Conservation (phyloP, 2,329 filamentous ascomycete genomes). For the Coleophoma crateriformis region DNA sequence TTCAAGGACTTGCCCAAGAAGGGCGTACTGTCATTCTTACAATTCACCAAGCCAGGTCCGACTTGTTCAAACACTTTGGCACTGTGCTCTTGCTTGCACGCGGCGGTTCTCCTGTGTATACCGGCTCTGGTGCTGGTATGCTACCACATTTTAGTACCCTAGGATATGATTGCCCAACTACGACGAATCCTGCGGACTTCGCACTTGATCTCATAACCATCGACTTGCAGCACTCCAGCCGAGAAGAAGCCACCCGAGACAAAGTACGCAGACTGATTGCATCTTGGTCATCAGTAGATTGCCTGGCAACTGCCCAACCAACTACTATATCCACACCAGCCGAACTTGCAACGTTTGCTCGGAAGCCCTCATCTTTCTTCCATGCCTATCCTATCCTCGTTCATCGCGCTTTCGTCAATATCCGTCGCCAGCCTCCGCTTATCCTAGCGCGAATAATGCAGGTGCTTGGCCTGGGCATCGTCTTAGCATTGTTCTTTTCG, state of each 20-base stretch:
- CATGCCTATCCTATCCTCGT: conserved; percentile 63
- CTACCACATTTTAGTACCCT: conserved; percentile 55
- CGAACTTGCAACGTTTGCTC: conserved; percentile 63
- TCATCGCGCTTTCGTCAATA: conserved; percentile 62
- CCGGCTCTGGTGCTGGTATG: conserved; percentile 59
- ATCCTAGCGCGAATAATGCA: conserved; percentile 63
- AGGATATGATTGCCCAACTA: conserved; percentile 59
- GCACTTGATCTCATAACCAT: conserved; percentile 73
- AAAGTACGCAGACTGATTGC: conserved; percentile 57
- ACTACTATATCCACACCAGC: conserved; percentile 53
- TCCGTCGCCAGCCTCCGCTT: conserved; percentile 59
- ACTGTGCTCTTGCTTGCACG: conserved; percentile 66
- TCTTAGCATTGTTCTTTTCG: conserved; percentile 65
- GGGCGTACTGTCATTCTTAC: conserved; percentile 71
- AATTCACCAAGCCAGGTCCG: conserved; percentile 71
- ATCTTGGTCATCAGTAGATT: conserved; percentile 40
- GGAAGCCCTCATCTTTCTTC: conserved; percentile 54
- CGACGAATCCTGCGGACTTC: conserved; percentile 75
- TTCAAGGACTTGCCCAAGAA: conserved; percentile 64
- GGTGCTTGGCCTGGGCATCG: conserved; percentile 55
- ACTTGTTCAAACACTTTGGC: conserved; percentile 66
- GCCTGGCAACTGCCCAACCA: conserved; percentile 11
- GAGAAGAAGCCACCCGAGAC: conserved; percentile 56
- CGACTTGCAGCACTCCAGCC: conserved; percentile 60
- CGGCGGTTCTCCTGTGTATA: conserved; percentile 63